A percentile compares a stretch with the other conserved stretches of the same genome.
Conservation (phyloP, 768 basidiomycete genomes). For the Podaxis sp. region DNA sequence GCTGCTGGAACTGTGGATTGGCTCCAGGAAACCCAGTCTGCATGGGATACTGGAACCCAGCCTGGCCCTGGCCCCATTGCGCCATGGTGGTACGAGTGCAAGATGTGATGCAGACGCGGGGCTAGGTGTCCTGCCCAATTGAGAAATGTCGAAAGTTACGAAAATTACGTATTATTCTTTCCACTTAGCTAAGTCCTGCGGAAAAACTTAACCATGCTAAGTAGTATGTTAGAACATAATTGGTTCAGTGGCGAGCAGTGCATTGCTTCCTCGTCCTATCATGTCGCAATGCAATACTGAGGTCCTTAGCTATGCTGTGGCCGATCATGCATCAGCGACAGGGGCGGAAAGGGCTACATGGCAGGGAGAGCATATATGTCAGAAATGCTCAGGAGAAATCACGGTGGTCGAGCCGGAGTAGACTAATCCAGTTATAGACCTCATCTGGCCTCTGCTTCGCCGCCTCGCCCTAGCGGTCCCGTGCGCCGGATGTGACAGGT, state of each 20-base stretch:
- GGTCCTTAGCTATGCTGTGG: background rate
- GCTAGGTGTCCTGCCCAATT: background rate
- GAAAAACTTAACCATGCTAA: background rate
- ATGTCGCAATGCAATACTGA: background rate
- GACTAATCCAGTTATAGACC: background rate
- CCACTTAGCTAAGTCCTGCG: background rate
- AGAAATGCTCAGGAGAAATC: background rate
- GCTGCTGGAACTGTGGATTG: slow-evolving; percentile 43
- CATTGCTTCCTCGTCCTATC: background rate
- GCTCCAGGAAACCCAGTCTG: slow-evolving; percentile 62
- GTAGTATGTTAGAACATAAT: no score
- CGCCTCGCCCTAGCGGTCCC: background rate
- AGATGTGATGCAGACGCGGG: slow-evolving; percentile 12
- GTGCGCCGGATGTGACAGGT: slow-evolving; percentile 1
- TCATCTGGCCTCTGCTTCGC: background rate
- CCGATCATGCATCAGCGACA: background rate
- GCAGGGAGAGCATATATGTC: background rate
- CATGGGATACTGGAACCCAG: slow-evolving; percentile 70
- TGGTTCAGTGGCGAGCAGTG: no score
- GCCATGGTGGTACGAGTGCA: slow-evolving; percentile 54
- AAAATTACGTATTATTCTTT: slow-evolving; percentile 18
- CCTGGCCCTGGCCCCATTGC: slow-evolving; percentile 72
- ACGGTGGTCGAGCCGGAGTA: slow-evolving; percentile 4
- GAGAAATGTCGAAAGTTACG: slow-evolving; percentile 8
- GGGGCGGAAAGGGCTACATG: background rate